phyloP scores from a whole-genome alignment of 2,329 filamentous ascomycete species.

The Cladophialophora psammophila region DNA sequence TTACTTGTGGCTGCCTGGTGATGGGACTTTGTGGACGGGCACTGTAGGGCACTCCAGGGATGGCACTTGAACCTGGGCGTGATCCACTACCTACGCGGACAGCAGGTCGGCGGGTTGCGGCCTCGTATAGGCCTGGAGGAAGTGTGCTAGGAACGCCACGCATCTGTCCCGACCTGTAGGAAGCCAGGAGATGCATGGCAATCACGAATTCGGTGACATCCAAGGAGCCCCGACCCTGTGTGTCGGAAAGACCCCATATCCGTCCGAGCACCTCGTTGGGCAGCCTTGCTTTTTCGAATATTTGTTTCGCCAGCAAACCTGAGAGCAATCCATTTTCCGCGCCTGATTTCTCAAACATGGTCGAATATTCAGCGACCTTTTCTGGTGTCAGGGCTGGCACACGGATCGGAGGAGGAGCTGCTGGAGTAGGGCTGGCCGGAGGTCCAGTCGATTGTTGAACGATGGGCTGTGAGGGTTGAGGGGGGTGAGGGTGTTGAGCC shows the following conservation, averaged over 20 bases:
- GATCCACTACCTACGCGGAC: conserved; percentile 60
- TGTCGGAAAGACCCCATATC: conserved; percentile 95
- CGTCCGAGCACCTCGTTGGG: conserved; percentile 90
- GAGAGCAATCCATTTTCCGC: conserved; percentile 78
- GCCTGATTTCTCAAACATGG: conserved; percentile 89
- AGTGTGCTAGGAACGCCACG: conserved; percentile 80
- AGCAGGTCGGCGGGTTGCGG: conserved; percentile 74
- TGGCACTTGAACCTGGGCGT: conserved; percentile 59
- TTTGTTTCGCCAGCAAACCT: conserved; percentile 79
- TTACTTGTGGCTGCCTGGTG: conserved; percentile 57
- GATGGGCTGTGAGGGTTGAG: conserved; percentile 46
- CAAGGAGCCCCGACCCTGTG: conserved; percentile 86
- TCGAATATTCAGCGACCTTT: conserved; percentile 86
- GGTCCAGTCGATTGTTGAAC: conserved; percentile 61
- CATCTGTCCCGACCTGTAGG: conserved; percentile 83
- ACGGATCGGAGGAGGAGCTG: conserved; percentile 71
- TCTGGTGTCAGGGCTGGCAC: conserved; percentile 88
- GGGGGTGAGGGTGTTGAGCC: conserved; percentile 40
- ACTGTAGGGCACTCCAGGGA: conserved; percentile 76
- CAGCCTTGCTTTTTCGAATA: conserved; percentile 91
- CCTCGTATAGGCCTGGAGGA: conserved; percentile 87
- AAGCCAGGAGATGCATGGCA: conserved; percentile 95
- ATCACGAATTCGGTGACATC: conserved; percentile 94
- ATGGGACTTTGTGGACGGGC: conserved; percentile 68
- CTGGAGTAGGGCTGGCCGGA: conserved; percentile 54